These are phyloP conservation scores for Sporothrix pseudoabietina DNA, from an alignment of 2,329 filamentous ascomycete species.

Conservation along the genomic window DNA sequence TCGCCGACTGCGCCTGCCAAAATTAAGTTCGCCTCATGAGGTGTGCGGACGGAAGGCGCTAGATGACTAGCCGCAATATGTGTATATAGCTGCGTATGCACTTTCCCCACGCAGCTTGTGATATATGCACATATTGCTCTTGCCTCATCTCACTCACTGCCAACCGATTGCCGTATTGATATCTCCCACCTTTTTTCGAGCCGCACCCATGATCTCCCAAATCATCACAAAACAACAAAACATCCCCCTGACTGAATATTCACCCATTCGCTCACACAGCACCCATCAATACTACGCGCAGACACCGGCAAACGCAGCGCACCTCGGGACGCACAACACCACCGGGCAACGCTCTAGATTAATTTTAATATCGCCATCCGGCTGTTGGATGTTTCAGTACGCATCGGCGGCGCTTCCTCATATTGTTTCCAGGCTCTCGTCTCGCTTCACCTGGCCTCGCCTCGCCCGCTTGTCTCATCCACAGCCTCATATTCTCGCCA, in stretches of 20 bases:
- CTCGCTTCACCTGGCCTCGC: neutral
- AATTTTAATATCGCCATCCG: slow-evolving; percentile 8
- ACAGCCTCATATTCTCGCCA: neutral
- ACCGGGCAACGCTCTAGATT: neutral
- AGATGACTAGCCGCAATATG: neutral
- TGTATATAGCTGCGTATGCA: neutral
- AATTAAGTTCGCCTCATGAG: no score
- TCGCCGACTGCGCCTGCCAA: no score
- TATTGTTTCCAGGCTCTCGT: neutral
- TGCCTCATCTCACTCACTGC: no score
- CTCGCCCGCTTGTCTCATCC: neutral
- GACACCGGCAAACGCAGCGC: neutral
- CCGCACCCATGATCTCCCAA: neutral
- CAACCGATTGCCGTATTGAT: no score
- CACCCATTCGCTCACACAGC: neutral
- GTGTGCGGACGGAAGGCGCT: neutral
- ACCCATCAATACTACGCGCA: neutral
- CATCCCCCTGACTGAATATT: neutral
- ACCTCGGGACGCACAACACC: neutral
- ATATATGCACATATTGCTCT: no score
- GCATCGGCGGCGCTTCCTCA: neutral
- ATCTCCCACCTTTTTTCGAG: no score
- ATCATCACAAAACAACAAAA: neutral
- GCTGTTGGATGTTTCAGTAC: neutral
- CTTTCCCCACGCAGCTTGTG: no score